Base-by-base conservation (phyloP, 2,329 filamentous ascomycete genomes). In the Piedraia hortae region DNA sequence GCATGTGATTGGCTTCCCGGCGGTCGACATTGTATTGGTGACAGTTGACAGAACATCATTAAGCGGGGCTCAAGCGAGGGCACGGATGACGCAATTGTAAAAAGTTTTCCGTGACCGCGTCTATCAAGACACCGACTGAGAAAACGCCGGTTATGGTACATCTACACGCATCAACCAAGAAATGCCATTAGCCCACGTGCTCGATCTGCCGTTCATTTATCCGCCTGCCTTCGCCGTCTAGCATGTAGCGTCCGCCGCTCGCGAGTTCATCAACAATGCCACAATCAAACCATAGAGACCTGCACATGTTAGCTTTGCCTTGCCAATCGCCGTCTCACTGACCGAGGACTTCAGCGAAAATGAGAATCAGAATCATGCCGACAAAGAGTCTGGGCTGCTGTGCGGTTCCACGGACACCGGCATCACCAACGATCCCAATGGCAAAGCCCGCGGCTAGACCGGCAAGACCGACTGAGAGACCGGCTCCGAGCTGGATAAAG, bases 271-370 rank as follows among this genome's bases (percentile, higher is more conserved):
- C 46, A 97, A 68, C 44, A 97, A 72, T 33, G 85, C 85, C 36
- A 97, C 85, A 48, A 97, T 97, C 43, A 97, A 63, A 49, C 85
- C 85, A 57, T 97, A 97, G 27, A 97, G 75, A 85, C 82, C 75
- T 85, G 30, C 4, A 12, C 7, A 11, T 8, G 18, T 7, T 10
- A 17, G 10, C 7, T 17, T 17, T 17, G 16, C 16, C 7, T 17
- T 4, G 12, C 6, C 3, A 16, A 12, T 11, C 2, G 8, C 8
- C 14, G 14, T 4, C 8, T 20, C 14, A 56, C 69, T 31, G 59
- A 85, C 78, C 80, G 69, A 91, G 55, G 37, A 91, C 80, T 82
- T 91, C 80, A 37, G 80, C 80, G 62, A 90, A 91, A 82, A 91
- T 91, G 54, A 91, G 75, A 58, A 91, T 91, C 47, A 91, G 52